Conservation (phyloP, 2,329 filamentous ascomycete species). For the Hymenoscyphus occultus region DNA sequence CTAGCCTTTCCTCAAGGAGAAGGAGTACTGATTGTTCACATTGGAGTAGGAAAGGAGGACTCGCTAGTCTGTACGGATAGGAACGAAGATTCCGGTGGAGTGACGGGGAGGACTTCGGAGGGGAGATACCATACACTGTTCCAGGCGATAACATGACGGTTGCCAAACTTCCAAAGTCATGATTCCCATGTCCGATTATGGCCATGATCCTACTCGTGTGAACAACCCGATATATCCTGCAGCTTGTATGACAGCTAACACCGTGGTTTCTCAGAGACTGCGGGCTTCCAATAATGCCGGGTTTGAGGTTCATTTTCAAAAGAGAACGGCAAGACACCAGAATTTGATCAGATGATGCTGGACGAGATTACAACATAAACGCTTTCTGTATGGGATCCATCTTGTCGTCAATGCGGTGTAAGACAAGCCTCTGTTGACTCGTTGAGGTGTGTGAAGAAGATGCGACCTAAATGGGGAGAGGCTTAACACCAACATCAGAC, state of each 20-base stretch:
- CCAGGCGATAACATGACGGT: constrained; percentile 18
- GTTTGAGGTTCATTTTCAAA: constrained; percentile 49
- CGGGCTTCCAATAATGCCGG: constrained; percentile 47
- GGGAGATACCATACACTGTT: background rate
- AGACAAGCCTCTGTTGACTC: too few species aligned
- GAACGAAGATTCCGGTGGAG: too few species aligned
- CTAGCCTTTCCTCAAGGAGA: too few species aligned
- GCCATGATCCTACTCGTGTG: constrained; percentile 53
- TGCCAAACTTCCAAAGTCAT: constrained; percentile 38
- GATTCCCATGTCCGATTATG: constrained; percentile 53
- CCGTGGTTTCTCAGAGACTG: constrained; percentile 42
- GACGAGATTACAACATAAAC: constrained; percentile 46
- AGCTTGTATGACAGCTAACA: background rate
- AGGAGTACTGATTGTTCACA: too few species aligned
- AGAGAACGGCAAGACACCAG: constrained; percentile 46
- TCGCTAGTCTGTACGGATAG: too few species aligned
- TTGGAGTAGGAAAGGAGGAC: too few species aligned
- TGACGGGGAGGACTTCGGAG: too few species aligned
- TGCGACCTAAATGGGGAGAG: too few species aligned
- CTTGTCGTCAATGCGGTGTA: too few species aligned
- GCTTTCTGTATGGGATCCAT: constrained; percentile 42
- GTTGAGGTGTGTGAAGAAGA: too few species aligned
- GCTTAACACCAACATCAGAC: too few species aligned
- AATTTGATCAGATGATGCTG: constrained; percentile 50
- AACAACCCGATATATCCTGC: background rate